A percentile compares a stretch with the other conserved stretches of the same genome.
Evolutionary conservation across 2,329 filamentous ascomycete genomes (phyloP).

Genomic region (Fonsecaea pugnacius): DNA sequence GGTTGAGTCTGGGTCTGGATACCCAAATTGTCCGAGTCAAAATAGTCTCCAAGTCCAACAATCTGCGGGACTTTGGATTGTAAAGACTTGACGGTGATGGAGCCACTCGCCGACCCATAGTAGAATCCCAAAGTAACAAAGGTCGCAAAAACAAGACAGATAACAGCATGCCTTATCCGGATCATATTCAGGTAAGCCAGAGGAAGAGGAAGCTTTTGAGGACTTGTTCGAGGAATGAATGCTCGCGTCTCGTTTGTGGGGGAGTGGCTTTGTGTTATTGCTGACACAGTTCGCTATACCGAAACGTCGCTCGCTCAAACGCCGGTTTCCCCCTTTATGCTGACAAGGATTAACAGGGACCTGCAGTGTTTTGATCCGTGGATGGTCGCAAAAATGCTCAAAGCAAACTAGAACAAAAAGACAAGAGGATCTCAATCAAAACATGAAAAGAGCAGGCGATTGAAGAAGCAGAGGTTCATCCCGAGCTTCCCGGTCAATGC

Average conservation of each 20-base stretch:
- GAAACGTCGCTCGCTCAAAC: background rate
- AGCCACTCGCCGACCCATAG: conserved; percentile 24
- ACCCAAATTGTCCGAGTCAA: conserved; percentile 19
- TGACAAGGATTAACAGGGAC: background rate
- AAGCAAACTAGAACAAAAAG: conserved; percentile 2
- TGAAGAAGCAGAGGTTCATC: background rate
- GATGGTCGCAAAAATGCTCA: background rate
- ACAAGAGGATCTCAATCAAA: background rate
- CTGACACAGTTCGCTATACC: background rate
- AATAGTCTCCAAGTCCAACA: conserved; percentile 45
- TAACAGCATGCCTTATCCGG: conserved; percentile 24
- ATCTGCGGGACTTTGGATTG: conserved; percentile 40
- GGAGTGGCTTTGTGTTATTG: background rate
- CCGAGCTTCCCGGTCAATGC: background rate
- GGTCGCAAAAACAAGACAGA: conserved; percentile 24
- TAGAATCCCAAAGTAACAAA: conserved; percentile 24
- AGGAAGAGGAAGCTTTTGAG: conserved; percentile 11
- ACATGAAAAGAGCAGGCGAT: background rate
- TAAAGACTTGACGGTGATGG: conserved; percentile 26
- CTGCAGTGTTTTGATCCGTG: background rate
- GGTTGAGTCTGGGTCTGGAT: conserved; percentile 11
- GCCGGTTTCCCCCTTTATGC: background rate
- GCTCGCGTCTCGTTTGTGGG: background rate
- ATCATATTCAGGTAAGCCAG: conserved; percentile 29
- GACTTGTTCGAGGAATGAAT: conserved; percentile 25